Evolutionary conservation across 192 early-diverging fungal species (phyloP), one percentile per base, ranked within the genome.

Genomic region (Rhizoclosmatium sp.): DNA sequence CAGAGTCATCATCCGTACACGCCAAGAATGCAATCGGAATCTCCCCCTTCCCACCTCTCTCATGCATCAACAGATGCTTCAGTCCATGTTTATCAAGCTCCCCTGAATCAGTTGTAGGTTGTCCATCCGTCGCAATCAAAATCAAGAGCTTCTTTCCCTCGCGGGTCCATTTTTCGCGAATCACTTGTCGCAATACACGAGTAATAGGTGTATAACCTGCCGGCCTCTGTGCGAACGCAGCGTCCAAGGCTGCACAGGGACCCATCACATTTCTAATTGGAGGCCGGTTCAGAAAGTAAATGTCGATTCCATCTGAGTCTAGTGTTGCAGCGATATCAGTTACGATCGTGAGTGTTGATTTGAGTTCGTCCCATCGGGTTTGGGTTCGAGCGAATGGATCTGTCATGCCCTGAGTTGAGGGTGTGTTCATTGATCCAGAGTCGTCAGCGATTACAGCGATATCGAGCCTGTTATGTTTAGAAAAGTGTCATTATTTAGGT

Each of bases 281-380:
- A 2, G 60, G 75, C 9, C 77, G 48, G 42, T 76, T 76, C 41
- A 76, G 23, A 69, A 76, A 76, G 64, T 76, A 76, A 14, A 76
- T 23, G 47, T 76, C 75, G 61, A 76, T 46, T 16, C 75, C 75
- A 9, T 76, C 75, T 7, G 14, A 14, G 31, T 76, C 75, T 4
- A 76, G 61, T 9, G 46, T 47, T 1, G 65, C 10, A 10, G 23
- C 75, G 44, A 76, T 67, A 2, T 60, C 75, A 2, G 47, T 49
- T 47, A 76, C 61, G 75, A 76, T 69, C 14, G n/a, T 42, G 75
- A 76, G 39, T 41, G 61, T 66, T 1, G 19, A 7, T 69, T 65
- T 76, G 31, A 76, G 62, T 47, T 76, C 75, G 39, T 74, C 68
- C 75, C 75, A 76, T 4, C 75, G 75, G 16, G 75, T 76, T 5